Evolutionary conservation across 225 moss, liverwort and hornwort species (phyloP).

Genomic region (Sphagnum contortum): DNA sequence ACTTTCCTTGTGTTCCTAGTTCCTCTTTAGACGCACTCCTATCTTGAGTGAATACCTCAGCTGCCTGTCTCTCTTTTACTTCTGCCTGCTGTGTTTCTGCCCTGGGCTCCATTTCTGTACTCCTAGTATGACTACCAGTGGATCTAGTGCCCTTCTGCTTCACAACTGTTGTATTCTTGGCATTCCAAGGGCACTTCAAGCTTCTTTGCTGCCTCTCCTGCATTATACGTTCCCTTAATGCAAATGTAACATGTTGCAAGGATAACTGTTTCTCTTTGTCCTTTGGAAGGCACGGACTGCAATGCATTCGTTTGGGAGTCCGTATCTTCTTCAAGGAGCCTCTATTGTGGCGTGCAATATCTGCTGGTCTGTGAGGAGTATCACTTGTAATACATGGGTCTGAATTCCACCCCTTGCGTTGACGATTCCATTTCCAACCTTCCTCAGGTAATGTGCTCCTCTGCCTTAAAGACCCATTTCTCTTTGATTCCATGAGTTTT

Average conservation of each 20-base stretch:
- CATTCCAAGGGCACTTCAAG: neutral
- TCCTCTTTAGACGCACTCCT: no score
- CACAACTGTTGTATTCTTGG: constrained; percentile 3
- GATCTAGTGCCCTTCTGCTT: neutral
- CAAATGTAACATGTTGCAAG: constrained; percentile 41
- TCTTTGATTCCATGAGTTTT: no score
- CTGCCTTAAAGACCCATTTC: no score
- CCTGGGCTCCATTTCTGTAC: no score
- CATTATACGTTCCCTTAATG: constrained; percentile 13
- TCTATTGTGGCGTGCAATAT: constrained; percentile 33
- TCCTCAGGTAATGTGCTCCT: no score
- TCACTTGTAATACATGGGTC: constrained; percentile 26
- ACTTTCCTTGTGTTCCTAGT: constrained; percentile 8
- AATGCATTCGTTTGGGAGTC: constrained; percentile 5
- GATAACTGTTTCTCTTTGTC: constrained; percentile 8
- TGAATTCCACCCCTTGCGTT: constrained; percentile 27
- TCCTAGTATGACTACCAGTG: no score
- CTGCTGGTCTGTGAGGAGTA: constrained; percentile 32
- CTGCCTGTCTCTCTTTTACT: no score
- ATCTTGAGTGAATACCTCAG: no score
- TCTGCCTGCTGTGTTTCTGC: no score
- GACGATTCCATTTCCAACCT: no score
- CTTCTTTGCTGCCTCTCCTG: constrained; percentile 8
- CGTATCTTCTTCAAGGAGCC: constrained; percentile 10
- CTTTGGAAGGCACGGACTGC: neutral